Base-by-base conservation (phyloP, 2,329 filamentous ascomycete species). In the Sarocladium strictum region DNA sequence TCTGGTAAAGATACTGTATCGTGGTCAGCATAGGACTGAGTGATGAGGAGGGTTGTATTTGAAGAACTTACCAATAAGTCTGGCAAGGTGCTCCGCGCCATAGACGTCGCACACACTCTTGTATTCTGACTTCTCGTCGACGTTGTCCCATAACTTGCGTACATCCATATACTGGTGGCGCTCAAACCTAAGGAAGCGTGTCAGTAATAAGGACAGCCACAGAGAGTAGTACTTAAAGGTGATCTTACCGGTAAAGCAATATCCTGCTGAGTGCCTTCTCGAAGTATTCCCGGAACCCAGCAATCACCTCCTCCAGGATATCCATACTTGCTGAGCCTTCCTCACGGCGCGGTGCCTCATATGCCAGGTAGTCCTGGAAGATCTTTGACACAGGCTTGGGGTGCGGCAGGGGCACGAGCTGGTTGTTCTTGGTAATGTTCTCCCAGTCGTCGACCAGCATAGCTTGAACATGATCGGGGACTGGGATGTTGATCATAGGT, bases 381-480 rank as follows among this genome's bases (percentile, higher is more conserved):
- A 99, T 90, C 60, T 83, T 75, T 59, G 81, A 83, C 57, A 94
- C 90, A 1, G 93, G 84, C 53, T 86, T 82, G 26, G 79, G 76
- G 47, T 90, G 86, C 0, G 94, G 94, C 15, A 99, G 77, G 1
- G 89, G 86, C 29, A 97, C 90, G 3, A 97, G 84, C 66, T 93
- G 89, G 62, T 90, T 84, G 67, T 95, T 94, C 74, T 97, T 97
- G 55, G 94, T 99, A 58, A 99, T 85, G 63, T 97, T 96, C 70
- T 99, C 94, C 94, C 94, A 99, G 69, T 99, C 94, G 67, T 99
- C 94, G 21, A 99, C 94, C 2, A 99, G 83, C 58, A 96, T 80
- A 15, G 89, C 90, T 74, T 97, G 97, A 60, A 99, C 79, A 60
- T 88, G 84, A 66, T 97, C 94, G 0, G 94, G 91, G 59, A 97